These are phyloP conservation scores for Fusarium bactridioides DNA, from an alignment of 2,329 filamentous ascomycete genomes.

Conservation along the genomic window DNA sequence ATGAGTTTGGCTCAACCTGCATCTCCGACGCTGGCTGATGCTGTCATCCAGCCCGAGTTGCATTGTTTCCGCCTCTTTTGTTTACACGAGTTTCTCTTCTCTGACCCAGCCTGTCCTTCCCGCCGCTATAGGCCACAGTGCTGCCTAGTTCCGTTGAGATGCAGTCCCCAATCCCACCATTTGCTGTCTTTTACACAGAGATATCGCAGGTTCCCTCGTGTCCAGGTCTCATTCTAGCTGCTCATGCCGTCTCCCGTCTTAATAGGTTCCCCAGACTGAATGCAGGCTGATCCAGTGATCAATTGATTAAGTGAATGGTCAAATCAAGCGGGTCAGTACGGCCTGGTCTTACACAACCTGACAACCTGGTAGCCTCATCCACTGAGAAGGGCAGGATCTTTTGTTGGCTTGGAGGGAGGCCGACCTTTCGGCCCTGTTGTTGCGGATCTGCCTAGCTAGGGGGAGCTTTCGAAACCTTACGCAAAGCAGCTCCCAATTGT, in stretches of 20 bases:
- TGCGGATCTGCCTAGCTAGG: constrained; percentile 31
- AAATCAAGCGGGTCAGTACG: background rate
- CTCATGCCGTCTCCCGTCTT: constrained; percentile 31
- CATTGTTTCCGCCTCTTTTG: constrained; percentile 17
- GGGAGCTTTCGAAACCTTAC: constrained; percentile 33
- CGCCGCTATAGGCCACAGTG: constrained; percentile 12
- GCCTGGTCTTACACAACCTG: constrained; percentile 22
- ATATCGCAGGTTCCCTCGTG: constrained; percentile 30
- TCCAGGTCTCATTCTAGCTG: constrained; percentile 10
- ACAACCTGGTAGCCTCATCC: constrained; percentile 24
- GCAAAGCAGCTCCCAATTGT: constrained; percentile 19
- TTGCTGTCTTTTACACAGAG: constrained; percentile 20
- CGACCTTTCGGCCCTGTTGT: constrained; percentile 34
- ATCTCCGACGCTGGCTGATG: constrained; percentile 11
- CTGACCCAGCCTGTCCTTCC: constrained; percentile 1
- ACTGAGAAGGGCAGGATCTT: constrained; percentile 28
- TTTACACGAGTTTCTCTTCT: constrained; percentile 8
- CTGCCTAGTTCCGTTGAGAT: background rate
- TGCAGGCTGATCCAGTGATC: constrained; percentile 26
- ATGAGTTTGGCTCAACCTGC: background rate
- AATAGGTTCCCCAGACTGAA: constrained; percentile 9
- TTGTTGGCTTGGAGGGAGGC: constrained; percentile 33
- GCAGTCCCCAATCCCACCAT: constrained; percentile 2
- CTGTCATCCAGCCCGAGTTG: constrained; percentile 23
- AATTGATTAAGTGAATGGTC: constrained; percentile 16